Evolutionary conservation across 140 eudicot genomes (phyloP), one percentile per base, ranked within the genome.

Genomic region (Bidens hawaiensis): DNA sequence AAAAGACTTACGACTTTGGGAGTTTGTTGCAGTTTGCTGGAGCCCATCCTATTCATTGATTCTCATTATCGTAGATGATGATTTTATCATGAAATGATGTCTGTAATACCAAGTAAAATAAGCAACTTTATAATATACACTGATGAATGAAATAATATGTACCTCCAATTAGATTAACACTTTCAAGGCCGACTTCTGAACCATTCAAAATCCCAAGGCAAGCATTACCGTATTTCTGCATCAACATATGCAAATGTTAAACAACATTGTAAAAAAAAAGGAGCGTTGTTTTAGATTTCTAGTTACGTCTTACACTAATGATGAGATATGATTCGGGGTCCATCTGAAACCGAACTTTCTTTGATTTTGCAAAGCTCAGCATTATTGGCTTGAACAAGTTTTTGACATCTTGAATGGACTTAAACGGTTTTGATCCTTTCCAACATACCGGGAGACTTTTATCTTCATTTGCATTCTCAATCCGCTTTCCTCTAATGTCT

Each of bases 151-250:
- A 27, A 33, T 5, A 4, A 8, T 18, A 33, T 5, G 22, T 13
- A 91, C 98, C 98, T 83, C 96, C 99, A 17, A 93, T 79, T 47
- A 93, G 31, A 76, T 84, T 93, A 46, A 60, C 48, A 47, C 68
- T 69, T 31, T 52, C 79, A 34, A 81, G 71, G 22, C 80, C 86
- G 12, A 77, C 80, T 64, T 82, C 93, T 6, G 78, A 75, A 36
- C 95, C 89, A 68, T 83, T 81, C 58, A 85, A 76, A 70, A 93
- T 81, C 15, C 99, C 96, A 83, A 90, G 69, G 72, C 97, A 90
- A 23, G 67, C 96, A 45, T 73, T 85, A 55, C 96, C 96, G 31
- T 77, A 70, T 22, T 69, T 55, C 99, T 91, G 87, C 46, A 71
- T 52, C 47, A 48, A 22, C 4, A 27, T 52, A 70, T 6, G 48